Base-by-base conservation (phyloP, 192 early-diverging fungal species). In the Thamnidium elegans region DNA sequence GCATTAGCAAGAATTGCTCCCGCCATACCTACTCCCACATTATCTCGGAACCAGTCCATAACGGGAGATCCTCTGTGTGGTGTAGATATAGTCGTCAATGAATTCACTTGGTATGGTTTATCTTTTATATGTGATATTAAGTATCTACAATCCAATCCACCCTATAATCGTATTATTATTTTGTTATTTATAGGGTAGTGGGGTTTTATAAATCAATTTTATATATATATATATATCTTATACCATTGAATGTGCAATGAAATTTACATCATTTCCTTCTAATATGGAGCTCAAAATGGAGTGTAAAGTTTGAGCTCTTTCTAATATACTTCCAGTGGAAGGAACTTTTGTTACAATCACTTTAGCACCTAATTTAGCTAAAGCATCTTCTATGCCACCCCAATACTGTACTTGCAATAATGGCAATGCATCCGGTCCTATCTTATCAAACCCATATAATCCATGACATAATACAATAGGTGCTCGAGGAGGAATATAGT, bases 211-310 rank as follows among this genome's bases (percentile, higher is more conserved):
- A 45, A 45, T 3, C 44, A 45, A 45, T n/a, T n/a, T n/a, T n/a
- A n/a, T n/a, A n/a, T n/a, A n/a, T n/a, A n/a, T n/a, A n/a, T n/a
- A n/a, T n/a, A 45, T 15, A 45, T 65, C 45, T 78, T n/a, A n/a
- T n/a, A 90, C 88, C 92, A 98, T 96, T 31, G 94, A 98, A 72
- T 98, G 94, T 3, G 91, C 96, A 6, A 98, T 61, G 52, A 98
- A 86, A 69, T 98, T 96, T 64, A 96, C 78, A 23, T 81, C 54
- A 59, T 78, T 79, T 7, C 83, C 83, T 10, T 65, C 52, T 55
- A 74, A 72, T 26, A 80, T 79, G 2, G 65, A 67, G 20, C 78
- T 79, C 13, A 98, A 77, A 56, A 87, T 86, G 7, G 69, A 55
- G 45, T 93, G 86, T 36, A 98, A 82, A 44, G 87, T 81, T 13